Evolutionary conservation across 2,329 filamentous ascomycete species (phyloP), one percentile per base, ranked within the genome.

Genomic region (Alternaria sp.): DNA sequence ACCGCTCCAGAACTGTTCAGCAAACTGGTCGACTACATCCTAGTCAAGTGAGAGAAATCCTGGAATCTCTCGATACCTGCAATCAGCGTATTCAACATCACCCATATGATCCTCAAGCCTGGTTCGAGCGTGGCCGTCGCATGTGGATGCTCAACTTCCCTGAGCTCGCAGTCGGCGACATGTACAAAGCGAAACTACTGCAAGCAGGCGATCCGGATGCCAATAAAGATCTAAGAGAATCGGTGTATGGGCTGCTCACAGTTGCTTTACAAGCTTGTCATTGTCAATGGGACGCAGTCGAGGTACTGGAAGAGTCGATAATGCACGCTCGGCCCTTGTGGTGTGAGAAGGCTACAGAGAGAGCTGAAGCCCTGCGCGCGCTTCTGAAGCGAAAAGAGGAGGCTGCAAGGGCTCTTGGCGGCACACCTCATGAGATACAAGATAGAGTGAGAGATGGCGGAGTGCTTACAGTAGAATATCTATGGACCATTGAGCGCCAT

Each of bases 161-260:
- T 2, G 76, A 78, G 56, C 67, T 79, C 12, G 72, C 70, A 10
- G 70, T 73, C 1, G 75, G 76, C 4, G 76, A 78, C 44, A 67
- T 68, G 0, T 78, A 77, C 46, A 77, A 75, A 68, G 74, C 75
- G 1, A 67, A 66, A 25, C 66, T 78, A n/a, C 59, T 78, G 10
- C 66, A 74, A 30, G 70, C 77, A 51, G 72, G 75, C 15, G 62
- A 60, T 8, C 30, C 30, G 5, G 10, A 33, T 26, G 12, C n/a
- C 25, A 26, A 56, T n/a, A 28, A 57, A 9, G 25, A 56, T 21
- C 3, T 30, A 18, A 41, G 51, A 14, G 10, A 43, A 2, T 21
- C 53, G 8, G 47, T 72, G 11, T 64, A 69, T 51, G 46, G 56
- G 5, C 44, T 57, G n/a, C 61, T 69, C 2, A 56, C 58, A 8